Evolutionary conservation across 2,329 filamentous ascomycete genomes (phyloP).

Genomic region (Ramichloridium luteum): DNA sequence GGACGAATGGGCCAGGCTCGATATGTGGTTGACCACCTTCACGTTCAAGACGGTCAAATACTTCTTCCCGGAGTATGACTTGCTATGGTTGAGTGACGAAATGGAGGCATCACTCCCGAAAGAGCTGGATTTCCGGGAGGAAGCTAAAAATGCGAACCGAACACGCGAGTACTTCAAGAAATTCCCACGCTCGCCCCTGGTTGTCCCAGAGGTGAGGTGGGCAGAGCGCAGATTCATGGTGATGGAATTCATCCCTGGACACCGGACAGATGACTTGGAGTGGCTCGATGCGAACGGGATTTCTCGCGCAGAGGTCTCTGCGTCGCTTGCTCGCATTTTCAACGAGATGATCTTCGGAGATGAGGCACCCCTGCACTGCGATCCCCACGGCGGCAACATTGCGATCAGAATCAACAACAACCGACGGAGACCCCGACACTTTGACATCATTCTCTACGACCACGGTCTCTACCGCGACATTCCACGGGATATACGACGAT

Average conservation of each 20-base stretch:
- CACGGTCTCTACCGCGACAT: conserved; percentile 95
- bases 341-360: conserved; percentile 99
- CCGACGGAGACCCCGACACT: conserved; percentile 54
- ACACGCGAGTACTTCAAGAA: conserved; percentile 70
- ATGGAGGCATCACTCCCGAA: conserved; percentile 85
- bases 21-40: conserved; percentile 73
- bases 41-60: conserved; percentile 81
- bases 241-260: conserved; percentile 85
- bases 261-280: conserved; percentile 74
- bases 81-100: conserved; percentile 89
- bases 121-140: conserved; percentile 78
- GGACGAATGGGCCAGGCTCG: conserved; percentile 79
- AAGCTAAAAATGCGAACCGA: conserved; percentile 71
- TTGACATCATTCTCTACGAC: conserved; percentile 92
- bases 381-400: conserved; percentile 92
- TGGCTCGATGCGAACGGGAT: conserved; percentile 79
- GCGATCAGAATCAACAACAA: conserved; percentile 68
- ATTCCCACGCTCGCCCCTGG: conserved; percentile 61
- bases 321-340: conserved; percentile 80
- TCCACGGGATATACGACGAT: conserved; percentile 60
- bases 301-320: conserved; percentile 89
- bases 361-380: conserved; percentile 82
- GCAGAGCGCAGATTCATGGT: conserved; percentile 79
- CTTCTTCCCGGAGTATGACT: conserved; percentile 95
- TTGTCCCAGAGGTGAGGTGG: conserved; percentile 85